These are phyloP conservation scores for Cladosporium austrohemisphaericum DNA, from an alignment of 2,329 filamentous ascomycete species.

Conservation along the genomic window DNA sequence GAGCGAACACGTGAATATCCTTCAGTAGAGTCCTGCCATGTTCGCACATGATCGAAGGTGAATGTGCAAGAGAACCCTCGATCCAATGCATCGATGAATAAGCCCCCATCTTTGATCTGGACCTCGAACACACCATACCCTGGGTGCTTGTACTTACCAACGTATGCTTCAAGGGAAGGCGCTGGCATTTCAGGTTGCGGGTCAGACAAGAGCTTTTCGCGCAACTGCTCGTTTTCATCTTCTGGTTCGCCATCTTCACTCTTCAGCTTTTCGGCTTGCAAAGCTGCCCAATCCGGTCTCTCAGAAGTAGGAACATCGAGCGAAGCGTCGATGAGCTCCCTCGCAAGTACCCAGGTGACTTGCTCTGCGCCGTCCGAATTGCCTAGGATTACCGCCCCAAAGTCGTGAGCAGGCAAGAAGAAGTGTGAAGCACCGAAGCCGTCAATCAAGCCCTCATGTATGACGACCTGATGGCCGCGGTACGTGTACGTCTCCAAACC, in stretches of 20 bases:
- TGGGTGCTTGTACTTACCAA: conserved; percentile 25
- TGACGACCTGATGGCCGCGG: conserved; percentile 28
- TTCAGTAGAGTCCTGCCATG: not conserved
- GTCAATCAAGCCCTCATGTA: conserved; percentile 29
- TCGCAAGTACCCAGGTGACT: conserved; percentile 19
- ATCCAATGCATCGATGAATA: conserved; percentile 35
- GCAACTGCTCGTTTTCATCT: conserved; percentile 16
- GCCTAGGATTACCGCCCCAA: conserved; percentile 31
- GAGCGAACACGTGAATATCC: not conserved
- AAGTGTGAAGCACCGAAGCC: conserved; percentile 29
- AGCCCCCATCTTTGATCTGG: conserved; percentile 23
- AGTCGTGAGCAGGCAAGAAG: conserved; percentile 28
- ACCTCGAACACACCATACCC: conserved; percentile 30
- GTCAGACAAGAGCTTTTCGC: conserved; percentile 2
- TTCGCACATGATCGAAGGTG: conserved; percentile 28
- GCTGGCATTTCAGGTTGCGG: conserved; percentile 15
- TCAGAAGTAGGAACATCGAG: conserved; percentile 21
- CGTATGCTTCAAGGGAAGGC: conserved; percentile 23
- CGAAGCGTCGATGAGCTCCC: conserved; percentile 27
- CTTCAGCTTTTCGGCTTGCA: conserved; percentile 1
- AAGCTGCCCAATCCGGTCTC: conserved; percentile 20
- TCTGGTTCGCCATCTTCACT: conserved; percentile 9
- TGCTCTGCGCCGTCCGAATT: conserved; percentile 24
- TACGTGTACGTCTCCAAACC: conserved; percentile 31
- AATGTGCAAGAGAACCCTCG: conserved; percentile 27